Conservation (phyloP, 768 basidiomycete genomes). For the Phaeolepiota aurea region DNA sequence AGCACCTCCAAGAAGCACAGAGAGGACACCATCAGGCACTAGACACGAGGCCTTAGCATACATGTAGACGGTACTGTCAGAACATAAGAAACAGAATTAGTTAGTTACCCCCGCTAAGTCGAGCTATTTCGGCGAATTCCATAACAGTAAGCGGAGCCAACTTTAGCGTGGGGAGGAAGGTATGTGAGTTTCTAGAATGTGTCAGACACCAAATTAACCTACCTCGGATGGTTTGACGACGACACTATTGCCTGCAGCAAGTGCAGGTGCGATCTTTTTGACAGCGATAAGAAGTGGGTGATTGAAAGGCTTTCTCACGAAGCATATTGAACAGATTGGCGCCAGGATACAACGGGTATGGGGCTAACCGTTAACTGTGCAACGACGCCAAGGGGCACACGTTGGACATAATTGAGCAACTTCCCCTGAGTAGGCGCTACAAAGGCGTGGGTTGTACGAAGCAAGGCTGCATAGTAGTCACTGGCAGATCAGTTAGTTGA, state of each 20-base stretch:
- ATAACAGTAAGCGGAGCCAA: conserved; percentile 74
- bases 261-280: conserved; percentile 82
- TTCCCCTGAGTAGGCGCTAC: conserved; percentile 76
- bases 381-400: conserved; percentile 82
- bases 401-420: conserved; percentile 69
- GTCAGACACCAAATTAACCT: conserved; percentile 4
- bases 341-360: too few relatives aligned
- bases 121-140: conserved; percentile 61
- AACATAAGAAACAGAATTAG: neutral
- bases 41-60: neutral
- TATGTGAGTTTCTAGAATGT: conserved; percentile 1
- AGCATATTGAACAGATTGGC: too few relatives aligned
- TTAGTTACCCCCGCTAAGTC: conserved; percentile 52
- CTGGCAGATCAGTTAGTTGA: conserved; percentile 22
- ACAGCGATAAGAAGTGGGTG: conserved; percentile 84
- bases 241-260: conserved; percentile 80
- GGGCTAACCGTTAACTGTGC: conserved; percentile 71
- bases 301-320: conserved; percentile 64
- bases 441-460: conserved; percentile 62
- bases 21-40: conserved; percentile 76
- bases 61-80: too few relatives aligned
- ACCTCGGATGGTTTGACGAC: conserved; percentile 81
- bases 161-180: conserved; percentile 19
- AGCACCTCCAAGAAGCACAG: conserved; percentile 69
- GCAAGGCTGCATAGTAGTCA: conserved; percentile 68